Evolutionary conservation across 805 yeast species (phyloP).

Genomic region (Teunomyces funiuensis): DNA sequence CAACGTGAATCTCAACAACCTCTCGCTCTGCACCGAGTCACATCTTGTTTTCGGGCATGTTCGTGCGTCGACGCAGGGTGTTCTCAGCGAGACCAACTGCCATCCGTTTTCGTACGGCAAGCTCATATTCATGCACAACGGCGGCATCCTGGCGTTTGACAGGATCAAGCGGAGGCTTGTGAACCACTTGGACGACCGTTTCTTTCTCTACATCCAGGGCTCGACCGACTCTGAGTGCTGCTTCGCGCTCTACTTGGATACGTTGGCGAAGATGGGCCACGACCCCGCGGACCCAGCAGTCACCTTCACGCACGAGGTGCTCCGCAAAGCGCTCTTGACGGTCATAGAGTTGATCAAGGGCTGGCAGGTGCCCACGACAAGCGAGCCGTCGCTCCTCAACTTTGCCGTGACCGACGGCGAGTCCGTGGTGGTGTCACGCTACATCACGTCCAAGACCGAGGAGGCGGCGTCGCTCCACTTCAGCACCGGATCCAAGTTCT

Average conservation of each 20-base stretch:
- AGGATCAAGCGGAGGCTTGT: slow-evolving; percentile 72
- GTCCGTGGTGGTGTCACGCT: slow-evolving; percentile 81
- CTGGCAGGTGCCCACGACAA: slow-evolving; percentile 69
- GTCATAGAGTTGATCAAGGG: slow-evolving; percentile 74
- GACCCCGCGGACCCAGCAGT: slow-evolving; percentile 51
- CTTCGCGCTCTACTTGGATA: slow-evolving; percentile 83
- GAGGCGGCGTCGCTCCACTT: slow-evolving; percentile 97
- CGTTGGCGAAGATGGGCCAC: slow-evolving; percentile 69
- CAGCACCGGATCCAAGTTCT: slow-evolving; percentile 88
- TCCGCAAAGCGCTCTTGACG: slow-evolving; percentile 67
- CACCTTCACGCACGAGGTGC: slow-evolving; percentile 49
- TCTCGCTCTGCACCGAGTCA: slow-evolving; percentile 86
- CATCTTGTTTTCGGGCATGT: slow-evolving; percentile 91
- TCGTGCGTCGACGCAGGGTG: slow-evolving; percentile 94
- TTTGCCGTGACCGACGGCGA: slow-evolving; percentile 95
- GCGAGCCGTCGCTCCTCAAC: slow-evolving; percentile 77
- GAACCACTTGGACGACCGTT: slow-evolving; percentile 74
- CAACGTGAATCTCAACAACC: slow-evolving; percentile 80
- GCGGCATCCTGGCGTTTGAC: slow-evolving; percentile 75
- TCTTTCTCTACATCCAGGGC: slow-evolving; percentile 81
- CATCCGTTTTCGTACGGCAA: slow-evolving; percentile 91
- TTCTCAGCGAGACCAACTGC: slow-evolving; percentile 90
- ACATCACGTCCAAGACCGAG: slow-evolving; percentile 83
- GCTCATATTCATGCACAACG: slow-evolving; percentile 96
- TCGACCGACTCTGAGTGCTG: slow-evolving; percentile 96